Conservation (phyloP, 2,329 filamentous ascomycete species). For the Clarireedia paspali region DNA sequence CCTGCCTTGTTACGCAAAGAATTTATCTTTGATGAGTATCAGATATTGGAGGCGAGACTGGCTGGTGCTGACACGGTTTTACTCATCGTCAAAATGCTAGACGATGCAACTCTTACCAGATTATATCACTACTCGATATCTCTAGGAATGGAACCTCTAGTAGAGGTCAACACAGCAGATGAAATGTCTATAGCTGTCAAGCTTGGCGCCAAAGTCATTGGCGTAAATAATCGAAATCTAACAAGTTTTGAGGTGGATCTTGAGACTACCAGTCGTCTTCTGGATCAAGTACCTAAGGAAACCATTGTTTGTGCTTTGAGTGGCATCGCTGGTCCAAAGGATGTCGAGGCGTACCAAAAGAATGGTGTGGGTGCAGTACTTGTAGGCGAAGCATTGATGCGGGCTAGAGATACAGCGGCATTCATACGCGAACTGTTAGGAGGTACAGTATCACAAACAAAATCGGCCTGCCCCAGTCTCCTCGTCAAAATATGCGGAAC, state of each 20-base stretch:
- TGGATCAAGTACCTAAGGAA: conserved; percentile 75
- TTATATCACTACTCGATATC: conserved; percentile 85
- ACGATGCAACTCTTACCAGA: conserved; percentile 60
- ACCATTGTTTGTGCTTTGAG: conserved; percentile 91
- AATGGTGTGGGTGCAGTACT: conserved; percentile 90
- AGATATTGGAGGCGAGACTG: conserved; percentile 88
- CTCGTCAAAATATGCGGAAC: conserved; percentile 96
- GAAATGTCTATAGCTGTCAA: conserved; percentile 87
- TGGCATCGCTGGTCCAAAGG: conserved; percentile 81
- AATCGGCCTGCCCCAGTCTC: conserved; percentile 38
- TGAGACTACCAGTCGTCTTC: conserved; percentile 79
- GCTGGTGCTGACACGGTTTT: conserved; percentile 92
- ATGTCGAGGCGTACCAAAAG: conserved; percentile 79
- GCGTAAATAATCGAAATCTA: conserved; percentile 95
- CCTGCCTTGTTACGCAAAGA: conserved; percentile 92
- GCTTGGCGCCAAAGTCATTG: conserved; percentile 83
- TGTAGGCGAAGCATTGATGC: conserved; percentile 94
- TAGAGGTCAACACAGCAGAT: conserved; percentile 90
- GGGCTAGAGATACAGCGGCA: conserved; percentile 68
- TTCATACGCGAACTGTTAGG: conserved; percentile 85
- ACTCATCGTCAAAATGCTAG: conserved; percentile 97
- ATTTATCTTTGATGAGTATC: conserved; percentile 96
- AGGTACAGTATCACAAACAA: conserved; percentile 33
- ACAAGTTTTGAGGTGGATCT: conserved; percentile 97
- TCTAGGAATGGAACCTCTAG: conserved; percentile 93